Evolutionary conservation across 371 early-diverging fungal species (phyloP), one percentile per base, ranked within the genome.

Genomic region (Zopfochytrium polystomum): DNA sequence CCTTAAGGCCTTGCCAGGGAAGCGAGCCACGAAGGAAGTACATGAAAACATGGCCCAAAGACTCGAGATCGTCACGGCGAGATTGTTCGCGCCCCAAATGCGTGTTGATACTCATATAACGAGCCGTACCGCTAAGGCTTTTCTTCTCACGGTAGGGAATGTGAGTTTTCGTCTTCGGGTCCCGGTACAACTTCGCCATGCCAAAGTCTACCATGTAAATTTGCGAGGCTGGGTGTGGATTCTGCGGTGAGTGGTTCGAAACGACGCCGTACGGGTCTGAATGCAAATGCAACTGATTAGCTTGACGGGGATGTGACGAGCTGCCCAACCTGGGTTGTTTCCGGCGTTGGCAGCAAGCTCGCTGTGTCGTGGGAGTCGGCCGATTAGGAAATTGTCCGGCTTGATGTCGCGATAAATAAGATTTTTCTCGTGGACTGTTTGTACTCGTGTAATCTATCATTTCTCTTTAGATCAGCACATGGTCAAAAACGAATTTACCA

Each of bases 371-470:
- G 78, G 78, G n/a, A 74, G 86, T 18, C 88, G 79, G 30, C 96
- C 96, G 62, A 95, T 87, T 52, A 97, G 79, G 73, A 99, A 99
- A 81, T 99, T 99, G 76, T 99, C 99, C 27, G 99, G 99, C 74
- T 99, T 99, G 70, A 99, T 98, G 75, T 99, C 99, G 59, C 99
- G 85, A 75, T 99, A 99, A 52, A 99, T 92, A 66, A 96, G 77
- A 70, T 95, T 93, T 75, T 89, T 88, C 67, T 96, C 94, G 73
- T 99, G 99, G 54, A 99, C 87, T 15, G 87, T 85, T 80, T 99
- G 98, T 25, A 98, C 89, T 49, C 92, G 84, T 25, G 82, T 84
- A 23, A 58, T 58, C 59, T 47, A 25, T 11, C n/a, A n/a, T n/a
- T n/a, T n/a, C n/a, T n/a, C n/a, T n/a, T n/a, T n/a, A n/a, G n/a